Percentiles rank a stretch among this genome's conserved stretches.
phyloP scores from a whole-genome alignment of 495 filamentous ascomycete genomes.

The Podospora tetraspora region DNA sequence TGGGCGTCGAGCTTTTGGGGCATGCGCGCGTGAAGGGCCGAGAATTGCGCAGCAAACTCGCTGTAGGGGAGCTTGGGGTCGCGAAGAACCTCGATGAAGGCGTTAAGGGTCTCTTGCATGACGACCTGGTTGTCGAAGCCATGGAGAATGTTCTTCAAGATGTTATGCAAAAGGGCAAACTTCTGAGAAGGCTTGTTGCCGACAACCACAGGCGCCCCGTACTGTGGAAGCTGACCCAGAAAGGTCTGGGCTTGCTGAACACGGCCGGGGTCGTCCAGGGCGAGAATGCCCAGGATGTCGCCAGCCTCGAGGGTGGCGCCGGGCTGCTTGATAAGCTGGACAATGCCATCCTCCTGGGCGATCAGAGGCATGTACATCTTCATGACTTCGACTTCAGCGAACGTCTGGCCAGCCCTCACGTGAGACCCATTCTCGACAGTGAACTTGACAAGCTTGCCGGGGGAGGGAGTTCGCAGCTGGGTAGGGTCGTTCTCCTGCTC shows the following conservation, averaged over 20 bases:
- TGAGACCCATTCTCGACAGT: constrained; percentile 95
- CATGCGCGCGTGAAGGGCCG: constrained; percentile 93
- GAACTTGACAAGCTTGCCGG: constrained; percentile 98
- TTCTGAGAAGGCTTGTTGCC: constrained; percentile 90
- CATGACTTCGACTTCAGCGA: constrained; percentile 99
- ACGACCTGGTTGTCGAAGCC: constrained; percentile 98
- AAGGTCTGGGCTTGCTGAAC: constrained; percentile 98
- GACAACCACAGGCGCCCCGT: constrained; percentile 78
- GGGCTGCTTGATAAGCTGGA: constrained; percentile 98
- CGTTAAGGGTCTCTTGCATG: constrained; percentile 83
- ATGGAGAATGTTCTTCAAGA: constrained; percentile 81
- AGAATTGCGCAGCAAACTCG: constrained; percentile 92
- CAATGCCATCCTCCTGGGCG: constrained; percentile 93
- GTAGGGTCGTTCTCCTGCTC: constrained; percentile 99
- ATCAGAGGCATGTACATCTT: constrained; percentile 99
- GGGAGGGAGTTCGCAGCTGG: constrained; percentile 88
- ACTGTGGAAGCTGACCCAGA: constrained; percentile 80
- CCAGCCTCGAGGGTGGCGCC: constrained; percentile 96
- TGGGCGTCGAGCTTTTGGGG: constrained; percentile 81
- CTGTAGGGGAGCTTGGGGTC: constrained; percentile 89
- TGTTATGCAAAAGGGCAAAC: constrained; percentile 69
- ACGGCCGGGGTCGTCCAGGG: constrained; percentile 90
- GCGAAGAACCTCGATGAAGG: constrained; percentile 83
- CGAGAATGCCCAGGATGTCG: constrained; percentile 96
- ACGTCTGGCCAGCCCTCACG: constrained; percentile 86